A percentile compares a stretch with the other conserved stretches of the same genome.
Evolutionary conservation across 2,329 filamentous ascomycete genomes (phyloP).

Genomic region (Graphilbum fragrans): DNA sequence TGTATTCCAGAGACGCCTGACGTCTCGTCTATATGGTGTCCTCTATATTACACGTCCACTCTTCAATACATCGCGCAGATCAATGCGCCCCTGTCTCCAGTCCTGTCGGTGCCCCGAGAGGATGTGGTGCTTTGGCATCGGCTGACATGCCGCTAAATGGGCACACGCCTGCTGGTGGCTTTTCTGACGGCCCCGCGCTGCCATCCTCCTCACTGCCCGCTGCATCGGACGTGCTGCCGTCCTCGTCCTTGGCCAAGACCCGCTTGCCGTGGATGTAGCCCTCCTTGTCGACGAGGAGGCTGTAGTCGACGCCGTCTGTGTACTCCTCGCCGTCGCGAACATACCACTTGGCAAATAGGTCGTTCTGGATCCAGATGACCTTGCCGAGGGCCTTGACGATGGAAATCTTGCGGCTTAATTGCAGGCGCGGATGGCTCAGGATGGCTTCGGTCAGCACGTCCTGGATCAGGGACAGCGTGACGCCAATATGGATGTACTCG

Average conservation of each 20-base stretch:
- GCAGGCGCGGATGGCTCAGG: constrained; percentile 55
- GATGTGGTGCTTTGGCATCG: not conserved
- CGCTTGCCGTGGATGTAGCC: constrained; percentile 53
- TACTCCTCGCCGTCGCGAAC: constrained; percentile 56
- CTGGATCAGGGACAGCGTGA: constrained; percentile 61
- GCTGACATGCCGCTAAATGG: constrained; percentile 14
- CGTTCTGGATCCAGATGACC: constrained; percentile 81
- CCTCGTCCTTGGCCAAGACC: constrained; percentile 31
- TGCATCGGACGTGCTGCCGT: not conserved
- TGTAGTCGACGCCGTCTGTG: constrained; percentile 28
- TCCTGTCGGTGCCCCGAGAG: not conserved
- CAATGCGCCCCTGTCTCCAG: not conserved
- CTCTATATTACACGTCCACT: too few species aligned
- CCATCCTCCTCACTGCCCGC: not conserved
- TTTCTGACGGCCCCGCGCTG: not conserved
- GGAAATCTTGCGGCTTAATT: constrained; percentile 55
- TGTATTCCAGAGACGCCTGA: too few species aligned
- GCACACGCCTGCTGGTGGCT: constrained; percentile 11
- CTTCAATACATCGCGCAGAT: too few species aligned
- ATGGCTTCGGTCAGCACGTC: constrained; percentile 69
- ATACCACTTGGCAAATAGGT: constrained; percentile 76
- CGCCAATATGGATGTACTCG: constrained; percentile 70
- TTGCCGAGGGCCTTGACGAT: constrained; percentile 67
- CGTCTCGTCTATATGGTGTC: too few species aligned
- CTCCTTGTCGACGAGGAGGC: constrained; percentile 39